phyloP scores from a whole-genome alignment of 2,329 filamentous ascomycete genomes.

The Penicillium sp. region DNA sequence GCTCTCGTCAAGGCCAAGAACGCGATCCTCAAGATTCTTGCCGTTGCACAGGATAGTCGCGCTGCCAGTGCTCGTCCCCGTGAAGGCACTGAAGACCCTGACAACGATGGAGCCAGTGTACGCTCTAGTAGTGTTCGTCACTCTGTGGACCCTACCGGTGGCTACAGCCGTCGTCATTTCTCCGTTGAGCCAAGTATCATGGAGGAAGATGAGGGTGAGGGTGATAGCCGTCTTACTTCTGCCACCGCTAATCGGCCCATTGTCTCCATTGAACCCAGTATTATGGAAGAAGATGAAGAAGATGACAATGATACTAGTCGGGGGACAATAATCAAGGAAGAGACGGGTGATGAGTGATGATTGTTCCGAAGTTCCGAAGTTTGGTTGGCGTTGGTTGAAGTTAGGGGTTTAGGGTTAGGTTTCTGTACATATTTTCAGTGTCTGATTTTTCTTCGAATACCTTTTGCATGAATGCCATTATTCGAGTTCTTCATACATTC shows the following conservation, averaged over 20 bases:
- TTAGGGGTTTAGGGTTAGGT: slow-evolving; percentile 2
- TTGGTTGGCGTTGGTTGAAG: slow-evolving; percentile 18
- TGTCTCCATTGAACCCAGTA: slow-evolving; percentile 37
- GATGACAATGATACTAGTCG: slow-evolving; percentile 34
- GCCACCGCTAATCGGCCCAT: slow-evolving; percentile 21
- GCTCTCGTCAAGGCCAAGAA: slow-evolving; percentile 50
- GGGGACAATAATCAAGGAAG: slow-evolving; percentile 35
- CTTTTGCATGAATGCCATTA: not conserved
- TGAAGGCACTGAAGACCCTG: slow-evolving; percentile 34
- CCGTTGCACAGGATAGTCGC: slow-evolving; percentile 50
- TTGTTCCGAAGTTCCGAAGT: slow-evolving; percentile 8
- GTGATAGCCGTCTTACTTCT: slow-evolving; percentile 31
- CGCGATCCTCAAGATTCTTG: slow-evolving; percentile 42
- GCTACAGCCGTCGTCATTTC: slow-evolving; percentile 26
- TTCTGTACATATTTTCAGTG: slow-evolving; percentile 16
- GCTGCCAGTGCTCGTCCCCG: slow-evolving; percentile 34
- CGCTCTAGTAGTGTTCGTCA: slow-evolving; percentile 32
- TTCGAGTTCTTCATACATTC: not conserved
- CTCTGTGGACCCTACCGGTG: slow-evolving; percentile 32
- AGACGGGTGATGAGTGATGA: slow-evolving; percentile 32
- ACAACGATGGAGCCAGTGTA: slow-evolving; percentile 33
- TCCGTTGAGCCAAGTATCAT: slow-evolving; percentile 41
- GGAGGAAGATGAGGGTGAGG: slow-evolving; percentile 37
- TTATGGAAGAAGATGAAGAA: slow-evolving; percentile 42
- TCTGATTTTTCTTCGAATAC: slow-evolving; percentile 8